Conservation (phyloP, 805 yeast species). For the Lachancea meyersii region DNA sequence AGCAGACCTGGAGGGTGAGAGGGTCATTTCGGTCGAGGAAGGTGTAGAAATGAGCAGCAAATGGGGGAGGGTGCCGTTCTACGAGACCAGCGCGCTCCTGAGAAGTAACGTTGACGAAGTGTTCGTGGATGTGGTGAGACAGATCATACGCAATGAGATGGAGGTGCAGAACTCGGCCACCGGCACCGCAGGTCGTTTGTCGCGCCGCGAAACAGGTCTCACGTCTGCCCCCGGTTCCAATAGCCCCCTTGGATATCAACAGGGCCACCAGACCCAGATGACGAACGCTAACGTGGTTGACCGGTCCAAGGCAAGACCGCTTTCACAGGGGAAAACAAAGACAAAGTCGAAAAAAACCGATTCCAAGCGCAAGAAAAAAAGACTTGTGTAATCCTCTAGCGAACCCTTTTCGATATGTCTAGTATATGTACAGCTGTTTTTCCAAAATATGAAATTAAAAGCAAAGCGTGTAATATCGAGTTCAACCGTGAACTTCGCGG, state of each 20-base stretch:
- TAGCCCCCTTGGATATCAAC: neutral
- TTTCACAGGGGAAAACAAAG: constrained; percentile 4
- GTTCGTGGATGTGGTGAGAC: constrained; percentile 81
- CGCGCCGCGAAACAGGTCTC: constrained; percentile 5
- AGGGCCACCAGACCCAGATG: neutral
- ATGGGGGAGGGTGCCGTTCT: constrained; percentile 88
- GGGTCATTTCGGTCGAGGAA: constrained; percentile 72
- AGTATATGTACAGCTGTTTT: neutral
- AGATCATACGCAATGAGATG: constrained; percentile 47
- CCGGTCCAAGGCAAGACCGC: neutral
- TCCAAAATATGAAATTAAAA: neutral
- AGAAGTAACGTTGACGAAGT: constrained; percentile 87
- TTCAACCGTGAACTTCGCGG: too few relatives aligned
- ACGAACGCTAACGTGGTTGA: neutral
- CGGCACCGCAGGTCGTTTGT: constrained; percentile 3
- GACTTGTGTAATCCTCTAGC: constrained; percentile 16
- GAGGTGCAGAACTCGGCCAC: constrained; percentile 12
- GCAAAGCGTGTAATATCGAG: neutral
- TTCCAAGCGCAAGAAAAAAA: constrained; percentile 14
- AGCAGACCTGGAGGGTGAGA: constrained; percentile 70
- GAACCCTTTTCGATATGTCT: neutral
- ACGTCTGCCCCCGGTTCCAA: neutral
- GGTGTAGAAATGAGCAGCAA: constrained; percentile 77
- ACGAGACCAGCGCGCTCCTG: constrained; percentile 89
- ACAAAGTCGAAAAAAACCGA: constrained; percentile 10